These are phyloP conservation scores for Eryngium alpinum DNA, from an alignment of 140 eudicot species.

Conservation along the genomic window DNA sequence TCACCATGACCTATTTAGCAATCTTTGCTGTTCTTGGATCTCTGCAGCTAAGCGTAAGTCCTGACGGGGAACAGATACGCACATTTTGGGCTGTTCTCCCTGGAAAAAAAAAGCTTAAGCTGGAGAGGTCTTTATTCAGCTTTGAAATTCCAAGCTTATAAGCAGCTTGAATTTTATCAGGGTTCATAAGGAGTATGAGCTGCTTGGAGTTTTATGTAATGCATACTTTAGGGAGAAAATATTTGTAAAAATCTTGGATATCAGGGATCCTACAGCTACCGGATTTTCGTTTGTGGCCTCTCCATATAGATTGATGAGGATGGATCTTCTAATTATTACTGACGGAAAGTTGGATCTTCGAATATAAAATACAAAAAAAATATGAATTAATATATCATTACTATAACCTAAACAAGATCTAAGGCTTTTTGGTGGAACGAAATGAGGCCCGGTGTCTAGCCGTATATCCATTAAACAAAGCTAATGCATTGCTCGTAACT, in stretches of 20 bases:
- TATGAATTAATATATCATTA: too few species aligned
- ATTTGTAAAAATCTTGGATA: slow-evolving; percentile 73
- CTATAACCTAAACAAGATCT: background rate
- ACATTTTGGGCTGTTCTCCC: slow-evolving; percentile 87
- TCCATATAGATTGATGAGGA: slow-evolving; percentile 98
- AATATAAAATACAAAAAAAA: too few species aligned
- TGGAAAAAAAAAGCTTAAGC: slow-evolving; percentile 78
- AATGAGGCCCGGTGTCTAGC: slow-evolving; percentile 48
- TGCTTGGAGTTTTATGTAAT: slow-evolving; percentile 78
- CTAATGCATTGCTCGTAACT: slow-evolving; percentile 60
- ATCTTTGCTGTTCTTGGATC: slow-evolving; percentile 92
- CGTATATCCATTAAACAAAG: slow-evolving; percentile 51
- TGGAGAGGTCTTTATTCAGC: slow-evolving; percentile 70
- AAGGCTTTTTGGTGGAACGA: slow-evolving; percentile 37
- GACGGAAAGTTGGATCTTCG: slow-evolving; percentile 62
- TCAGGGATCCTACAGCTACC: slow-evolving; percentile 79
- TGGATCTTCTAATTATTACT: slow-evolving; percentile 89
- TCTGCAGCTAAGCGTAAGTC: slow-evolving; percentile 96
- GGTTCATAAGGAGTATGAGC: slow-evolving; percentile 99
- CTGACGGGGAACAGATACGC: slow-evolving; percentile 72
- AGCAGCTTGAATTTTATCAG: slow-evolving; percentile 93
- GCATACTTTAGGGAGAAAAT: slow-evolving; percentile 87
- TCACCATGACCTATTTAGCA: slow-evolving; percentile 98
- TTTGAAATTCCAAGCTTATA: slow-evolving; percentile 87
- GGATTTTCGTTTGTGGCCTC: slow-evolving; percentile 77